These are phyloP conservation scores for Dysphania ambrosioides DNA, from an alignment of 148 eudicot species.

Conservation along the genomic window DNA sequence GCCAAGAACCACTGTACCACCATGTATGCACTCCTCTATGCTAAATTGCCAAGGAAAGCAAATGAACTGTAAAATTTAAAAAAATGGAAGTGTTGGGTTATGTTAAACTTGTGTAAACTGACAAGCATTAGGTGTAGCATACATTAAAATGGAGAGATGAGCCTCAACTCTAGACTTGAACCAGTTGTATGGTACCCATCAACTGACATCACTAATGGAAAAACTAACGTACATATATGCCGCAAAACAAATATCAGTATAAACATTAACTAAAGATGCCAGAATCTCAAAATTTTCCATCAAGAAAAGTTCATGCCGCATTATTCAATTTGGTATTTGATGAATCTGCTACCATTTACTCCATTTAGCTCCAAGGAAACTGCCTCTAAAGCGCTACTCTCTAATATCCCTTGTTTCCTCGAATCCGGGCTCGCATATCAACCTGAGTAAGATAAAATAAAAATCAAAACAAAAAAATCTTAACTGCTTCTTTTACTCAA, in stretches of 20 bases:
- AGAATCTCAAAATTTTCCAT: background rate
- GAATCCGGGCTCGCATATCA: conserved; percentile 93
- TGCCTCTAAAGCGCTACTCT: background rate
- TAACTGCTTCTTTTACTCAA: background rate
- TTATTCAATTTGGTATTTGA: background rate
- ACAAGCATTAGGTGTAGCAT: background rate
- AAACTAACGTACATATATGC: background rate
- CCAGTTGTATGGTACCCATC: background rate
- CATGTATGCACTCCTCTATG: no score
- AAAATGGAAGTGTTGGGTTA: background rate
- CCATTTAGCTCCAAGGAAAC: background rate
- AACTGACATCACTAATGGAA: background rate
- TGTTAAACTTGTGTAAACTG: background rate
- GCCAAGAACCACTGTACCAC: no score
- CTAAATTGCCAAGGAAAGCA: no score
- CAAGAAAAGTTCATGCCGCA: background rate
- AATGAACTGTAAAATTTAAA: no score
- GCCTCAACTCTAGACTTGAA: background rate
- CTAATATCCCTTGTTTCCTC: conserved; percentile 85
- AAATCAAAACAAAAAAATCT: no score
- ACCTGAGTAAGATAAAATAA: conserved; percentile 41
- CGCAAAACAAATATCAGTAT: background rate
- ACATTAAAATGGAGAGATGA: background rate
- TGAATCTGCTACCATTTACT: background rate
- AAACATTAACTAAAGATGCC: background rate